Evolutionary conservation across 2,329 filamentous ascomycete genomes (phyloP), one percentile per base, ranked within the genome.

Genomic region (Monosporascus sp.): DNA sequence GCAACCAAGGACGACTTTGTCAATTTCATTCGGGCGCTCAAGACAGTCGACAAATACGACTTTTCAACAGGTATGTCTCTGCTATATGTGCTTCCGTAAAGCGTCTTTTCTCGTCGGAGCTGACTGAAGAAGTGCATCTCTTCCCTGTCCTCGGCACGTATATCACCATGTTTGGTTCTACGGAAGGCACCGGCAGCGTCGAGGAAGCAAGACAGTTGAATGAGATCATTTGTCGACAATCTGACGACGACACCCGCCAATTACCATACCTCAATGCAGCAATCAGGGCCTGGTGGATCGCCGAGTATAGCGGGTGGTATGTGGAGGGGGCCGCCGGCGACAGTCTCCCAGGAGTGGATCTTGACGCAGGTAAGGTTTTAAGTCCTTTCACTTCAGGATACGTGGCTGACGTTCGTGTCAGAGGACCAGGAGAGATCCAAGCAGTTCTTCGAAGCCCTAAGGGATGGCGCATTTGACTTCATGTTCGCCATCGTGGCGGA

Each of bases 401-500:
- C 18, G 49, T 57, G 49, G 57, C 64, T 60, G 64, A 71, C 51
- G 18, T 54, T 34, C 73, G 6, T 75, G 48, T 72, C 74, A 71
- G 90, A 94, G 69, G 83, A 87, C 50, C 82, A 83, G 48, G 80
- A 85, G 58, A 80, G 90, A 54, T 84, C 86, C 2, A 86, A 86
- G 54, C 78, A 84, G 37, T 95, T 96, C 62, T 76, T 86, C 51
- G 84, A 89, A 50, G 82, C 88, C 3, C 72, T 97, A 6, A 89
- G 91, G 63, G 91, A 97, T 57, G 92, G 92, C 5, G 91, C 90
- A 5, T 89, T 99, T 57, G 91, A 97, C 65, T 96, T 97, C 65
- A 82, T 97, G 58, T 80, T 99, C 18, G 87, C 90, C 0, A 79
- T 96, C 47, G 89, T 90, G 50, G 85, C 90, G 31, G 91, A 95